Conservation (phyloP, 495 filamentous ascomycete species). For the Penicillium bialowiezense region DNA sequence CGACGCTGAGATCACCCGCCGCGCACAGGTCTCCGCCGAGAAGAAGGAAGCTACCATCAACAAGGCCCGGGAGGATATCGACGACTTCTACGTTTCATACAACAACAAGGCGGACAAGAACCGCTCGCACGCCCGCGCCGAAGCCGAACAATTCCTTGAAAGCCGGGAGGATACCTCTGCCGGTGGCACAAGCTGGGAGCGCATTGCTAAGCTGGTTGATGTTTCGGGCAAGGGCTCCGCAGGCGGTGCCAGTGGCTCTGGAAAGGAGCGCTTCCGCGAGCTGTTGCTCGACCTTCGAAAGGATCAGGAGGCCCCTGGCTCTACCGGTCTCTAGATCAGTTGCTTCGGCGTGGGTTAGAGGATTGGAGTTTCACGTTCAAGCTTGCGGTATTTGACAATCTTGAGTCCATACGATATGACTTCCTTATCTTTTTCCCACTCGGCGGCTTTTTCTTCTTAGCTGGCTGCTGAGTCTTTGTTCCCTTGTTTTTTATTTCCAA, state of each 20-base stretch:
- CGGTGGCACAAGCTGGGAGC: slow-evolving; percentile 96
- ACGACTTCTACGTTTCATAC: slow-evolving; percentile 99
- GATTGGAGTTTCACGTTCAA: slow-evolving; percentile 1
- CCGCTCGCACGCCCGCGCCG: slow-evolving; percentile 76
- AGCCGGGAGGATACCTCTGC: slow-evolving; percentile 86
- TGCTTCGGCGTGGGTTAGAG: slow-evolving; percentile 1
- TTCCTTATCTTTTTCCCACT: slow-evolving; percentile 15
- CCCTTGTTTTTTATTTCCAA: slow-evolving; percentile 26
- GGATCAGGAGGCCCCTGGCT: slow-evolving; percentile 91
- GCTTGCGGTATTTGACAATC: neutral
- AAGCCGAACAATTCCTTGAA: slow-evolving; percentile 91
- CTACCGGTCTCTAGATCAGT: slow-evolving; percentile 42
- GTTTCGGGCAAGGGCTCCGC: slow-evolving; percentile 87
- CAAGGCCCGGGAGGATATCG: slow-evolving; percentile 84
- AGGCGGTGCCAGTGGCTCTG: slow-evolving; percentile 80
- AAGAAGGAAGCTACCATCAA: slow-evolving; percentile 79
- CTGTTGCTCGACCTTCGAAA: slow-evolving; percentile 83
- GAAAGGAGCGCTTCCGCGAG: slow-evolving; percentile 94
- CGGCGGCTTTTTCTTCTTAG: slow-evolving; percentile 1
- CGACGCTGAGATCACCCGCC: slow-evolving; percentile 69
- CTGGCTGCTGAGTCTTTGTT: slow-evolving; percentile 25
- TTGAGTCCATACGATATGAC: slow-evolving; percentile 4
- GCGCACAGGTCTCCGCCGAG: slow-evolving; percentile 69
- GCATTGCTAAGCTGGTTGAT: slow-evolving; percentile 95
- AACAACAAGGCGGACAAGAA: slow-evolving; percentile 94